Evolutionary conservation across 345 rosid genomes (phyloP).

Genomic region (Syzygium aqueum): DNA sequence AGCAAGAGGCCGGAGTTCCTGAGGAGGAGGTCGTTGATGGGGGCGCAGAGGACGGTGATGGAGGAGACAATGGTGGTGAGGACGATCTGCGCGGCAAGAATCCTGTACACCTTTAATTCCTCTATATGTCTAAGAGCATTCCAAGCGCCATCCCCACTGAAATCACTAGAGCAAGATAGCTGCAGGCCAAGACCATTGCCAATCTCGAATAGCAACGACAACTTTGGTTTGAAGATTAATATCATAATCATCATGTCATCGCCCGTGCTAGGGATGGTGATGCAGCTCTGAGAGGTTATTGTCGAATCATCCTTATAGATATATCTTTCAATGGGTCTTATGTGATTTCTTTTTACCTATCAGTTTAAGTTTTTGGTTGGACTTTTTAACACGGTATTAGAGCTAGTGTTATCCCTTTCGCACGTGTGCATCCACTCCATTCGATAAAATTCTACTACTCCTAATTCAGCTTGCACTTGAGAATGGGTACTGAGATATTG

Average conservation of each 20-base stretch:
- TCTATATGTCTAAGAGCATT: neutral
- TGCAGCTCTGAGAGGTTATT: neutral
- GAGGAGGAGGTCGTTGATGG: constrained; percentile 53
- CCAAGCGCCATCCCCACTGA: neutral
- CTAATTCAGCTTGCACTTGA: neutral
- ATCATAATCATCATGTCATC: neutral
- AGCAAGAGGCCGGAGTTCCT: constrained; percentile 65
- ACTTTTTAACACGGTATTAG: neutral
- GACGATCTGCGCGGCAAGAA: constrained; percentile 67
- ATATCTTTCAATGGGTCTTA: neutral
- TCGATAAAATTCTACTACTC: neutral
- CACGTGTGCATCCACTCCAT: neutral
- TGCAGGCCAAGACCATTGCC: neutral
- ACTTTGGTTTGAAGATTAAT: neutral
- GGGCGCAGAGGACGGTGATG: constrained; percentile 48
- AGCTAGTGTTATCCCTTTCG: neutral
- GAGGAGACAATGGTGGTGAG: constrained; percentile 75
- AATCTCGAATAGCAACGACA: neutral
- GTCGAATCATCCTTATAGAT: neutral
- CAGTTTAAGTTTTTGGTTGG: neutral
- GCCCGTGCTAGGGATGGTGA: neutral
- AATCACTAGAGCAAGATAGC: neutral
- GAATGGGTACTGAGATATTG: neutral
- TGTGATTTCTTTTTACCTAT: neutral
- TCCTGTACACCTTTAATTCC: constrained; percentile 56